Evolutionary conservation across 2,329 filamentous ascomycete genomes (phyloP), one percentile per base, ranked within the genome.

Genomic region (Aspergillus neoniger): DNA sequence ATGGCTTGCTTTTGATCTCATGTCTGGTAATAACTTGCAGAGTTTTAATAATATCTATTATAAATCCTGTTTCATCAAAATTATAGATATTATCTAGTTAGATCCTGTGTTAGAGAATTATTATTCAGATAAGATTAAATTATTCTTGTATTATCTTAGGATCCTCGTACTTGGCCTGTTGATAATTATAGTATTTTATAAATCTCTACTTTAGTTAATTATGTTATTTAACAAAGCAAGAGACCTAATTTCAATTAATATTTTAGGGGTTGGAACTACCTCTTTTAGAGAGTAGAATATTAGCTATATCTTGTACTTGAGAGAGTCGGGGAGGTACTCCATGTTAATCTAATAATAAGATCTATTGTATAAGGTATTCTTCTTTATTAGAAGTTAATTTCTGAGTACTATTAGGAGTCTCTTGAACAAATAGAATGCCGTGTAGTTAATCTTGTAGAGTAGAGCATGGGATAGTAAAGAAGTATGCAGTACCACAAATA

Each of bases 101-200:
- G 4, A 23, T 23, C 21, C 4, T 2, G 5, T 23, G 5, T 23
- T 23, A 5, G 21, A 23, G 21, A 23, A 41, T 17, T 17, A 41
- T n/a, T n/a, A 41, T n/a, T 41, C 17, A n/a, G 8, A n/a, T n/a
- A n/a, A n/a, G 15, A n/a, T 38, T 48, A 59, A 58, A 62, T 38
- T 21, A 59, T 2, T 25, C 5, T 25, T 55, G 7, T 17, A 62
- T 61, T 14, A 55, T 55, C 38, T 44, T n/a, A 25, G 12, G 4
- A 55, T 55, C n/a, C 7, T 44, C 2, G 14, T 36, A 54, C 51
- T 62, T 59, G n/a, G 55, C 36, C 1, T 43, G n/a, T 36, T 64
- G 7, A 39, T 64, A 62, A 43, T 62, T 44, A 58, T 58, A 60
- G 14, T 19, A 15, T 30, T 7, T 23, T 17, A 10, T 36, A n/a